A percentile compares a stretch with the other conserved stretches of the same genome.
phyloP scores from a whole-genome alignment of 108 stramenopile genomes.

The Nannochloropsis salina region DNA sequence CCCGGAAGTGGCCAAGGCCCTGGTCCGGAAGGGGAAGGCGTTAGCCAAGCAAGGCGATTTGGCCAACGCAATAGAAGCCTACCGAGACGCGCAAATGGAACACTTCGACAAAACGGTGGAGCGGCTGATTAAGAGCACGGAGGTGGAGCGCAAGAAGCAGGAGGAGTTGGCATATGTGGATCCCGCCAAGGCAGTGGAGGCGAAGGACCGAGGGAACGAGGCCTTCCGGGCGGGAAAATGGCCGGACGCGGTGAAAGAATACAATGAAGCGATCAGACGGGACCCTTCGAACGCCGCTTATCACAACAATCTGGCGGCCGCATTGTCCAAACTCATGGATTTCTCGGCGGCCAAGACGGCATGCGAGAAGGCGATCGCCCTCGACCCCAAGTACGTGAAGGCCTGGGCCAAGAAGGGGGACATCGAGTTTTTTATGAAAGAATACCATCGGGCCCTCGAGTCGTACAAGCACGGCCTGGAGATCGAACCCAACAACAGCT shows the following conservation, averaged over 20 bases:
- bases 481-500: slow-evolving; percentile 72
- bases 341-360: slow-evolving; percentile 87
- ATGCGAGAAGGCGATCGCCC: slow-evolving; percentile 83
- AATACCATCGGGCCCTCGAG: slow-evolving; percentile 86
- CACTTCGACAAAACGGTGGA: slow-evolving; percentile 73
- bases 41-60: slow-evolving; percentile 82
- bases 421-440: slow-evolving; percentile 93
- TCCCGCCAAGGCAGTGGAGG: slow-evolving; percentile 90
- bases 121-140: slow-evolving; percentile 81
- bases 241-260: slow-evolving; percentile 52
- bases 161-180: slow-evolving; percentile 79
- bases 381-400: slow-evolving; percentile 96
- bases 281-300: slow-evolving; percentile 93
- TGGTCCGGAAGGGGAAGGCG: slow-evolving; percentile 81
- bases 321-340: slow-evolving; percentile 91
- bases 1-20: slow-evolving; percentile 88
- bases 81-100: slow-evolving; percentile 62
- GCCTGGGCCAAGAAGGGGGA: slow-evolving; percentile 97
- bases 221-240: slow-evolving; percentile 81
- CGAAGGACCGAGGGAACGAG: slow-evolving; percentile 94
- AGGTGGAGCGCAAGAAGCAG: slow-evolving; percentile 85
- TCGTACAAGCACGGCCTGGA: slow-evolving; percentile 83
- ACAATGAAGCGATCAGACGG: slow-evolving; percentile 90
- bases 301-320: slow-evolving; percentile 93
- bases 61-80: slow-evolving; percentile 78